Conservation (phyloP, 768 basidiomycete genomes). For the Calvatia gigantea region DNA sequence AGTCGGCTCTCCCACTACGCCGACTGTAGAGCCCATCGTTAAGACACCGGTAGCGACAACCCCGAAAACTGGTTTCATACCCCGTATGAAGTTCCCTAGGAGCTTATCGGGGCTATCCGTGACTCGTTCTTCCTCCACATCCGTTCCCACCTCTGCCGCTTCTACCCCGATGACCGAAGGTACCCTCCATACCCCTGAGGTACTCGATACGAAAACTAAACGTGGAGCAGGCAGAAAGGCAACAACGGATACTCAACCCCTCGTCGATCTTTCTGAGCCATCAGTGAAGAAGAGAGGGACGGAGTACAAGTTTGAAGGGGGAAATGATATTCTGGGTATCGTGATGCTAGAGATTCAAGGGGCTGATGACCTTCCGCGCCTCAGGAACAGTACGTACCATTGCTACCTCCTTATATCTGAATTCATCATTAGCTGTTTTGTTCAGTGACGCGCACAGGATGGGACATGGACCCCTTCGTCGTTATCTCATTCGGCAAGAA, state of each 20-base stretch:
- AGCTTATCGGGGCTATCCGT: conserved; percentile 14
- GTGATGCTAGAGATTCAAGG: conserved; percentile 90
- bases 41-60: conserved; percentile 19
- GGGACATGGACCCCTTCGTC: conserved; percentile 98
- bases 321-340: conserved; percentile 87
- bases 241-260: conserved; percentile 1
- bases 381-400: conserved; percentile 74
- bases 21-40: conserved; percentile 15
- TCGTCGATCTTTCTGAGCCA: not conserved
- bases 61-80: conserved; percentile 18
- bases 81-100: conserved; percentile 21
- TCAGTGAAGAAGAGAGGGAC: conserved; percentile 24
- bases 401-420: not conserved
- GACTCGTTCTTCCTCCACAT: conserved; percentile 4
- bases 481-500: conserved; percentile 97
- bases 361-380: conserved; percentile 79
- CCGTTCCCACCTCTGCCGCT: not conserved
- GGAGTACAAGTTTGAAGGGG: conserved; percentile 54
- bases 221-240: conserved; percentile 1
- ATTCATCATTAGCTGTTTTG: not conserved
- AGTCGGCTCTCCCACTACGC: conserved; percentile 18
- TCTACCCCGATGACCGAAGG: not conserved
- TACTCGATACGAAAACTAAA: conserved; percentile 1
- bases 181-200: not conserved
- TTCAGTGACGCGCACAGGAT: conserved; percentile 79